Base-by-base conservation (phyloP, 352 stramenopile genomes). In the Globisporangium paddicum region DNA sequence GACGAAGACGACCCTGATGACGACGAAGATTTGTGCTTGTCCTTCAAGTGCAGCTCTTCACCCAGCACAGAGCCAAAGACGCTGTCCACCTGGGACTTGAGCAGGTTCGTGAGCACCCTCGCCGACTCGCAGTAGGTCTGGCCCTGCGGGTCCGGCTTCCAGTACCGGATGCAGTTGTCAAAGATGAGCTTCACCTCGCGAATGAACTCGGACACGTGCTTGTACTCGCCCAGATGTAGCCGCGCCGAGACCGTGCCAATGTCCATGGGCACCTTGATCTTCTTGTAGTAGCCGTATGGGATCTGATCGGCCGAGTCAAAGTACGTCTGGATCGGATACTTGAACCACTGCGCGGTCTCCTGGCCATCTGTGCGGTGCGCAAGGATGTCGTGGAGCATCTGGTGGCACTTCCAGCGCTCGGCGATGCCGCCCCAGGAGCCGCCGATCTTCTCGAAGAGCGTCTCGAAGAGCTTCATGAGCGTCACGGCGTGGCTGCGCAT, bases 311-410 rank as follows among this genome's bases (percentile, higher is more conserved):
- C 67, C 25, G 85, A 91, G 57, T 92, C 81, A 58, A 82, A 95
- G 58, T 95, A 95, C 13, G 85, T 90, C 55, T 89, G 69, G 35
- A 95, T 76, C 23, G 85, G 85, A 48, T 93, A 92, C 62, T 95
- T 95, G 53, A 95, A 95, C 85, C 85, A 95, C 51, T 93, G 82
- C 7, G 85, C 85, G 5, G 81, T 93, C 48, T 95, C 85, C 40
- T 88, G 72, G 2, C 82, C 81, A 58, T 86, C 75, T 18, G 81
- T 90, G 25, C 85, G 82, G 32, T 89, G 65, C 1, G 73, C 80
- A 14, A 95, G 69, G 21, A 95, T 76, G 28, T 93, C 81, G 28
- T 95, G 75, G 34, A 93, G 64, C 55, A 95, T 86, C 54, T 87
- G 71, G 56, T 95, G 85, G 57, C 85, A 95, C 66, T 90, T 87